Base-by-base conservation (phyloP, 495 filamentous ascomycete genomes). In the Letharia columbiana region DNA sequence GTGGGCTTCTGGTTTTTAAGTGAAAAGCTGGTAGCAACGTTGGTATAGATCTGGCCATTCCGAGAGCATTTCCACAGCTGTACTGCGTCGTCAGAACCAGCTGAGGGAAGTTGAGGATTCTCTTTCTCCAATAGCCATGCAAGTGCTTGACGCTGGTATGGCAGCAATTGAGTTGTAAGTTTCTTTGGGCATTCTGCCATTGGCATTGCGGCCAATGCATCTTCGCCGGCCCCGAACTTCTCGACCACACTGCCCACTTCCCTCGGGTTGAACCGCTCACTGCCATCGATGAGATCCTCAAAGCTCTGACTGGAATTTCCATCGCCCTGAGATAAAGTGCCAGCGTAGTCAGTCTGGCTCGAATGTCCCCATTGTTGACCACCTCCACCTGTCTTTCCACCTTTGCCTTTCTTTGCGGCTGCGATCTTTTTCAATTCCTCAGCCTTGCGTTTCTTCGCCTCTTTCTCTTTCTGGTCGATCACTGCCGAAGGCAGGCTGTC, bases 121-220 rank as follows among this genome's bases (percentile, higher is more conserved):
- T 97, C 92, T 69, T 89, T 89, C 39, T 83, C 78, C 18, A 86
- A 80, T 80, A 97, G 82, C 92, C 92, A 97, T 52, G 85, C 86
- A 39, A 97, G 80, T 11, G 91, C 92, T 75, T 91, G 79, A 67
- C 89, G 86, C 70, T 97, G 92, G 71, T 93, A 94, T 8, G 89
- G 88, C 52, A 96, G 81, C 39, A 97, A 75, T 52, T 82, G 73
- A 0, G 91, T 89, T 23, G 79, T 71, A 42, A 96, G 76, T 18
- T 74, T 76, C 12, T 77, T 70, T 0, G 92, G 92, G 66, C 87
- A 87, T 4, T 82, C 71, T 3, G 86, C 89, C 79, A 84, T 84
- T 17, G 91, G 90, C 85, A 96, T 85, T 47, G 85, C 82, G 2
- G 82, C 82, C 47, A 96, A 76, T 11, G 85, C 81, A 9, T 87